A percentile compares a stretch with the other conserved stretches of the same genome.
Conservation (phyloP, 768 basidiomycete genomes). For the Chlorophyllum brunneum region DNA sequence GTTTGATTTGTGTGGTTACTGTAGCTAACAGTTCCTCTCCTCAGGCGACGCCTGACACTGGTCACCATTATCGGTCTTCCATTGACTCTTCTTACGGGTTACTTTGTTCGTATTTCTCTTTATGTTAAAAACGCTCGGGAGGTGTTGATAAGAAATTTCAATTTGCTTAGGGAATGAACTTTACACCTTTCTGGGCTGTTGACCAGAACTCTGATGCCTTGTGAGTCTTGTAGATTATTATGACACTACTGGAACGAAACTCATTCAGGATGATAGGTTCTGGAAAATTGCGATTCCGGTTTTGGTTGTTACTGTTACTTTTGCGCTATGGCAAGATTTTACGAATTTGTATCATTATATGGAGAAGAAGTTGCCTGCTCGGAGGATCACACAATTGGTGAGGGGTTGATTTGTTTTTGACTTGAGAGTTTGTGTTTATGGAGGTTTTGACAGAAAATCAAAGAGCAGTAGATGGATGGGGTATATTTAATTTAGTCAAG, state of each 20-base stretch:
- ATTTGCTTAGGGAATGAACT: conserved; percentile 60
- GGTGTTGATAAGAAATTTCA: too few relatives aligned
- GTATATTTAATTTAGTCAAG: neutral
- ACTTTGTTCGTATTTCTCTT: conserved; percentile 38
- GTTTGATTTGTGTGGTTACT: neutral
- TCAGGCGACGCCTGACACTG: conserved; percentile 60
- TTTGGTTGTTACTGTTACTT: conserved; percentile 46
- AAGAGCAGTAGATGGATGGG: neutral
- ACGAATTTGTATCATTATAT: conserved; percentile 40
- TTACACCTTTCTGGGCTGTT: conserved; percentile 47
- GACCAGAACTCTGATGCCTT: conserved; percentile 41
- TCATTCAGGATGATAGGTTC: conserved; percentile 38
- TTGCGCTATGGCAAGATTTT: conserved; percentile 53
- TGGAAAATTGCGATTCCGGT: conserved; percentile 64
- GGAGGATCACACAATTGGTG: conserved; percentile 27
- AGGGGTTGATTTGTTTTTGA: neutral
- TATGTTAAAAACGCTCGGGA: neutral
- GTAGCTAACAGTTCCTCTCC: conserved; percentile 3
- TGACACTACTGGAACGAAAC: neutral
- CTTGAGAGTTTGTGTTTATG: too few relatives aligned
- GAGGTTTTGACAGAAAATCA: conserved; percentile 1
- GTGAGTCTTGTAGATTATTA: conserved; percentile 26
- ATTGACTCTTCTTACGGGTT: conserved; percentile 65
- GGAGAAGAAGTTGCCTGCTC: conserved; percentile 34
- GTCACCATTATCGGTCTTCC: conserved; percentile 72